Evolutionary conservation across 148 eudicot genomes (phyloP).

Genomic region (Spergularia marina): DNA sequence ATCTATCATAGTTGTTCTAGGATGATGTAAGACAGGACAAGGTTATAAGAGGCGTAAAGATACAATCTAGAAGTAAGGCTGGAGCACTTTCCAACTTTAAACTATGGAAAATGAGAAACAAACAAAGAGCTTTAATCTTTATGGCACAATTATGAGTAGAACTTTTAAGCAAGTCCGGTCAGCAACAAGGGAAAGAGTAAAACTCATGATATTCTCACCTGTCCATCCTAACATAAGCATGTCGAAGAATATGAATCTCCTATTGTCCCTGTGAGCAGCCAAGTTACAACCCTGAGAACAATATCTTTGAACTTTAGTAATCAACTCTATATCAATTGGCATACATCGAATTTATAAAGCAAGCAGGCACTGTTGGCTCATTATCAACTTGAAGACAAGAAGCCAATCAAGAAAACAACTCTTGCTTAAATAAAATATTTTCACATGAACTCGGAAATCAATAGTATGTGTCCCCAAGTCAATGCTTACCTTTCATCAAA

Average conservation of each 20-base stretch:
- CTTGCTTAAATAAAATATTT: neutral
- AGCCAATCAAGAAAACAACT: neutral
- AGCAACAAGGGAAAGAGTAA: neutral
- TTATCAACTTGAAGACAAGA: neutral
- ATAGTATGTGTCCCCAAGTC: neutral
- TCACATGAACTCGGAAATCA: neutral
- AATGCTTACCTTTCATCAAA: neutral
- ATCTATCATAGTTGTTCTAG: neutral
- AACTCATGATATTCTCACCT: conserved; percentile 45
- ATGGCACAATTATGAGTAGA: neutral
- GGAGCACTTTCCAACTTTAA: too few species aligned
- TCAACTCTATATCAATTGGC: neutral
- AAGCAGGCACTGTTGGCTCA: neutral
- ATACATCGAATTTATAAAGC: neutral
- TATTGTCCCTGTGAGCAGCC: conserved; percentile 60
- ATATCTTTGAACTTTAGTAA: conserved; percentile 14
- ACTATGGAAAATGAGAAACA: neutral
- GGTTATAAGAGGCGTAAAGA: too few species aligned
- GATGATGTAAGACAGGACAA: neutral
- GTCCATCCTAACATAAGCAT: conserved; percentile 64
- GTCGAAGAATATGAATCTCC: conserved; percentile 74
- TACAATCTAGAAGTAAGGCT: too few species aligned
- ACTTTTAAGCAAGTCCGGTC: neutral
- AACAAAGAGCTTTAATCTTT: neutral
- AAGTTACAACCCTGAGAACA: conserved; percentile 85